Evolutionary conservation across 2,329 filamentous ascomycete species (phyloP).

Genomic region (Nigrospora sphaerica): DNA sequence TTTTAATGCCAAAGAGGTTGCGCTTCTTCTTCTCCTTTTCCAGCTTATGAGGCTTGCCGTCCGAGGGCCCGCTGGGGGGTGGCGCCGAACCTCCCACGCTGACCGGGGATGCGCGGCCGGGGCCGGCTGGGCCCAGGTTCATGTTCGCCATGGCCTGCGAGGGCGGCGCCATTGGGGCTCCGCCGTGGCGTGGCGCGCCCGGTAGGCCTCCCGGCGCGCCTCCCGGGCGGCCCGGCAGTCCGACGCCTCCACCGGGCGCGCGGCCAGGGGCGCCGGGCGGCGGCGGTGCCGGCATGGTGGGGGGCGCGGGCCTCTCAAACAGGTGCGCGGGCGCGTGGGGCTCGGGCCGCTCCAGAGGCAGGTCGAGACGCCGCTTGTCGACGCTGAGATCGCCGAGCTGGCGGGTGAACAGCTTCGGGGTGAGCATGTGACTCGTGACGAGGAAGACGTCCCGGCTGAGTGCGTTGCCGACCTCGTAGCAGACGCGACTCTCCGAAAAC

Average conservation of each 20-base stretch:
- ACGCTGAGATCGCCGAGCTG: slow-evolving; percentile 75
- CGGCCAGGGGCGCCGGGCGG: slow-evolving; percentile 15
- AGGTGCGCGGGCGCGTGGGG: slow-evolving; percentile 80
- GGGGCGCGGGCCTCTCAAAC: slow-evolving; percentile 61
- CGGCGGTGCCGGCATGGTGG: slow-evolving; percentile 23
- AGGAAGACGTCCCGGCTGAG: slow-evolving; percentile 80
- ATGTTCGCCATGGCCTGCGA: slow-evolving; percentile 49
- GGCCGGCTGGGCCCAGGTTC: slow-evolving; percentile 30
- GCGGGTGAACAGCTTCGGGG: slow-evolving; percentile 71
- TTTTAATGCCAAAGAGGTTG: slow-evolving; percentile 53
- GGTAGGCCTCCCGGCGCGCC: slow-evolving; percentile 25
- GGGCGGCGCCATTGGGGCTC: slow-evolving; percentile 31
- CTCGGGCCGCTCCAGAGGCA: slow-evolving; percentile 74
- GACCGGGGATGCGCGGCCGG: slow-evolving; percentile 10
- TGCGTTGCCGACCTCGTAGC: slow-evolving; percentile 75
- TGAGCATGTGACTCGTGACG: slow-evolving; percentile 87
- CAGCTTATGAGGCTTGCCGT: slow-evolving; percentile 38
- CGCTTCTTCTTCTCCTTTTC: slow-evolving; percentile 55
- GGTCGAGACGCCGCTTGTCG: slow-evolving; percentile 67
- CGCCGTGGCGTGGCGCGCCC: slow-evolving; percentile 20
- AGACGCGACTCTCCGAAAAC: slow-evolving; percentile 80
- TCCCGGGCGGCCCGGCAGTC: slow-evolving; percentile 20
- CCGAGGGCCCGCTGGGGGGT: slow-evolving; percentile 4
- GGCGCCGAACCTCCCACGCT: slow-evolving; percentile 13
- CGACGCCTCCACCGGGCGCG: slow-evolving; percentile 19